Percentiles rank a stretch among this genome's conserved stretches.
Evolutionary conservation across 2,329 filamentous ascomycete species (phyloP).

Genomic region (Eutypella sp.): DNA sequence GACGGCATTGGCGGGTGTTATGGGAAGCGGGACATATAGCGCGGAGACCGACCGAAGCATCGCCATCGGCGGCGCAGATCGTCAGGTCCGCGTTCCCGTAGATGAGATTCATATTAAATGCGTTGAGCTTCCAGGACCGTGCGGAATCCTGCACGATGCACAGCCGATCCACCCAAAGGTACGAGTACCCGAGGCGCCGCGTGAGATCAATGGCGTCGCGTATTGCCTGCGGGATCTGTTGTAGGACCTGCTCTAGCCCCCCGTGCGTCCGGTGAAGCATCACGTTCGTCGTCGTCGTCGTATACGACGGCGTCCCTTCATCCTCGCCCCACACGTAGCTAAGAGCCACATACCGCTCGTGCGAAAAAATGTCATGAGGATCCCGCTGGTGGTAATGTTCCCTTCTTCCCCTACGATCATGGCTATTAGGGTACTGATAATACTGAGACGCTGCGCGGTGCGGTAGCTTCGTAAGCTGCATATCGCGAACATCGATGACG

Average conservation of each 20-base stretch:
- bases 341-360: not conserved
- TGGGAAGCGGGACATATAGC: not conserved
- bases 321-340: not conserved
- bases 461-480: not conserved
- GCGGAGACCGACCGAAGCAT: constrained; percentile 2
- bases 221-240: not conserved
- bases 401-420: not conserved
- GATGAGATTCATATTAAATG: constrained; percentile 10
- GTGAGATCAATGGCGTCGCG: not conserved
- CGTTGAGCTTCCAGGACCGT: constrained; percentile 9
- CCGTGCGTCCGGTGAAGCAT: not conserved
- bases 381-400: no score
- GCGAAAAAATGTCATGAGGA: not conserved
- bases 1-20: not conserved
- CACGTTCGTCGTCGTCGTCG: not conserved
- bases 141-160: constrained; percentile 16
- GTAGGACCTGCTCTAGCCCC: not conserved
- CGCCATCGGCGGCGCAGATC: constrained; percentile 7
- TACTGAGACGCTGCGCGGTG: no score
- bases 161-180: constrained; percentile 15
- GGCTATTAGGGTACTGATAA: no score
- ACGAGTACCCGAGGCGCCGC: not conserved
- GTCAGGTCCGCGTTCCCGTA: constrained; percentile 8
- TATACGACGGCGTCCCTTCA: not conserved
- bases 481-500: not conserved